Base-by-base conservation (phyloP, 2,329 filamentous ascomycete species). In the Nothopassalora personata region DNA sequence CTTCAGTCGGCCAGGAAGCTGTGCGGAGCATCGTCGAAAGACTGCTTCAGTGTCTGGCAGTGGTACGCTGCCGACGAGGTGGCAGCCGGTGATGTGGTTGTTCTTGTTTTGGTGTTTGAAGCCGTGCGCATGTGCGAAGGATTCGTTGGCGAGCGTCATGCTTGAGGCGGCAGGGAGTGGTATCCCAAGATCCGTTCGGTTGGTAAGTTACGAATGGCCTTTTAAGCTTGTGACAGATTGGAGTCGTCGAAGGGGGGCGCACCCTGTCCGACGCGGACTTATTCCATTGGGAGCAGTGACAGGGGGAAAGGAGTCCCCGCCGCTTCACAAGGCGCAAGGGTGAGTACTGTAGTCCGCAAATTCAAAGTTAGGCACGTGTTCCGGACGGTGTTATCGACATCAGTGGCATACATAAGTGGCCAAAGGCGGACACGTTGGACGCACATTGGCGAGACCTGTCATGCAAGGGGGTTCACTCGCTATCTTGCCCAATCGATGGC, bases 11-110 rank as follows among this genome's bases (percentile, higher is more conserved):
- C 63, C 58, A 3, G 73, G 70, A 2, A 77, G 67, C 4, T 61
- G 60, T 6, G 64, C 58, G n/a, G 60, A 56, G 36, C 72, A 66
- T 31, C 60, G 65, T 3, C 61, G 68, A 54, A 78, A 74, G 15
- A 73, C 71, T 13, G 71, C 66, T 48, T 70, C 65, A 3, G 71
- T 64, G 53, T 73, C 66, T 4, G 68, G 56, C 4, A 74, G 66
- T 3, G 73, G 73, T 31, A 77, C 67, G 52, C 74, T 76, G 34
- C 75, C 75, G 7, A 78, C 68, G 3, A 77, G 63, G 54, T 71
- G 68, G 54, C 66, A 68, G 27, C 70, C 70, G 19, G 52, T 58
- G 51, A 67, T 56, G 31, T 54, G 51, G 47, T 59, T 47, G 54
- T 60, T 61, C 52, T 47, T 62, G 54, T 64, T 18, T 30, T 55